A percentile compares a stretch with the other conserved stretches of the same genome.
phyloP scores from a whole-genome alignment of 495 filamentous ascomycete species.

The Talaromyces adpressus region DNA sequence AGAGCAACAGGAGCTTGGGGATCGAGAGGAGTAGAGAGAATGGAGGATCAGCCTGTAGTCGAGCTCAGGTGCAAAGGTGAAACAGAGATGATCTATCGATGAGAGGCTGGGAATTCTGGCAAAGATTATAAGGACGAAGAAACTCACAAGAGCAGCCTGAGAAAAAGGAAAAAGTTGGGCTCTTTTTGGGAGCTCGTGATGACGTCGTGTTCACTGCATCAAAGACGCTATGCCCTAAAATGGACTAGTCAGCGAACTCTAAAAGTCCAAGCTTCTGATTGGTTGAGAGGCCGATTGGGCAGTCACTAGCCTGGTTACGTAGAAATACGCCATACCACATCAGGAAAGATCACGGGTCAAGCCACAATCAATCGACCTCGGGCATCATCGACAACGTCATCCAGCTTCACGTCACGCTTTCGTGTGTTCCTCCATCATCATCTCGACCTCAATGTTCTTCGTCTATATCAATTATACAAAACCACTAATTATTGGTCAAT shows the following conservation, averaged over 20 bases:
- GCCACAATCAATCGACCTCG: background rate
- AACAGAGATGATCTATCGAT: background rate
- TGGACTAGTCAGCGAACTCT: background rate
- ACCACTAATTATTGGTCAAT: background rate
- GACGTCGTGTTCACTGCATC: slow-evolving; percentile 2
- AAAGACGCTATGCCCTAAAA: background rate
- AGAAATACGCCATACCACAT: background rate
- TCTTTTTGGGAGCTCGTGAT: background rate
- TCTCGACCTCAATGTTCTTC: background rate
- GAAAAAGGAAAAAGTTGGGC: background rate
- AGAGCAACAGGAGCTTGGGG: background rate
- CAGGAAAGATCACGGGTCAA: background rate
- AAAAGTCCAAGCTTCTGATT: background rate
- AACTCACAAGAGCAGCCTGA: background rate
- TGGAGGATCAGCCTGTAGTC: background rate
- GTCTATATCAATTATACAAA: background rate
- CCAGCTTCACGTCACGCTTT: background rate
- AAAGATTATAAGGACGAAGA: background rate
- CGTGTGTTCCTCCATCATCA: background rate
- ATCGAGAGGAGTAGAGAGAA: background rate
- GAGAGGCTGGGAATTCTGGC: background rate
- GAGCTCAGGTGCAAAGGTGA: background rate
- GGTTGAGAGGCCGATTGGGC: background rate
- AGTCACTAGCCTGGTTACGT: background rate
- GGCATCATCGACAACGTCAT: slow-evolving; percentile 3